Conservation (phyloP, 495 filamentous ascomycete genomes). For the Pyrenopolyporus hunteri region DNA sequence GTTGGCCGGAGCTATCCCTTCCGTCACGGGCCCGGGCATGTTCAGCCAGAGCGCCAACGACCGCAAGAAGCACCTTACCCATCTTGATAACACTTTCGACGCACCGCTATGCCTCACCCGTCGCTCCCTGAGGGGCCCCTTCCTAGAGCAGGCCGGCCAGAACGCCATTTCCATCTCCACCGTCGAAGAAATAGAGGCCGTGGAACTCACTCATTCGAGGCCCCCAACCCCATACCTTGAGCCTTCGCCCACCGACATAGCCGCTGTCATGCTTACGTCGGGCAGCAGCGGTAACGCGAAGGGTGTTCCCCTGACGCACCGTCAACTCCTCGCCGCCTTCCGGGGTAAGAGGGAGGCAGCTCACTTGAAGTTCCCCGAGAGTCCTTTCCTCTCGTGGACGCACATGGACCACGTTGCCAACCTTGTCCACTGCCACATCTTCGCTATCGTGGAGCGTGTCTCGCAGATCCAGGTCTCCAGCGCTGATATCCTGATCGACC, state of each 20-base stretch:
- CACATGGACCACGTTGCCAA: slow-evolving; percentile 61
- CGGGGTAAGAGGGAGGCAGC: slow-evolving; percentile 45
- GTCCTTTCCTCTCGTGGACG: slow-evolving; percentile 58
- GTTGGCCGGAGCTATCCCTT: slow-evolving; percentile 48
- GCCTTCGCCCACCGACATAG: neutral
- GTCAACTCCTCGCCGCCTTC: slow-evolving; percentile 55
- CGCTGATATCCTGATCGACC: slow-evolving; percentile 49
- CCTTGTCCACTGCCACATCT: slow-evolving; percentile 58
- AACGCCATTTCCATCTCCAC: neutral
- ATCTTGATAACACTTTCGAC: slow-evolving; percentile 13
- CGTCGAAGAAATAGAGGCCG: slow-evolving; percentile 1
- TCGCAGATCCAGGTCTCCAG: slow-evolving; percentile 56
- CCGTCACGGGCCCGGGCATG: slow-evolving; percentile 42
- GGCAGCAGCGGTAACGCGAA: slow-evolving; percentile 63
- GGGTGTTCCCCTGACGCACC: slow-evolving; percentile 54
- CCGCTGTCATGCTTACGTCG: slow-evolving; percentile 61
- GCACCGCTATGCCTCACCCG: slow-evolving; percentile 18
- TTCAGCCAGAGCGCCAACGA: slow-evolving; percentile 41
- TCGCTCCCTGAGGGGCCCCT: neutral
- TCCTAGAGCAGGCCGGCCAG: neutral
- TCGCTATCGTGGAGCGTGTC: slow-evolving; percentile 47
- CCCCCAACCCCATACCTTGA: slow-evolving; percentile 4
- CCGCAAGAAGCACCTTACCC: slow-evolving; percentile 42
- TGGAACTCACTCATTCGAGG: slow-evolving; percentile 3
- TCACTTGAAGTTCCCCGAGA: neutral